phyloP scores from a whole-genome alignment of 352 stramenopile genomes.

The Globisporangium canariense region DNA sequence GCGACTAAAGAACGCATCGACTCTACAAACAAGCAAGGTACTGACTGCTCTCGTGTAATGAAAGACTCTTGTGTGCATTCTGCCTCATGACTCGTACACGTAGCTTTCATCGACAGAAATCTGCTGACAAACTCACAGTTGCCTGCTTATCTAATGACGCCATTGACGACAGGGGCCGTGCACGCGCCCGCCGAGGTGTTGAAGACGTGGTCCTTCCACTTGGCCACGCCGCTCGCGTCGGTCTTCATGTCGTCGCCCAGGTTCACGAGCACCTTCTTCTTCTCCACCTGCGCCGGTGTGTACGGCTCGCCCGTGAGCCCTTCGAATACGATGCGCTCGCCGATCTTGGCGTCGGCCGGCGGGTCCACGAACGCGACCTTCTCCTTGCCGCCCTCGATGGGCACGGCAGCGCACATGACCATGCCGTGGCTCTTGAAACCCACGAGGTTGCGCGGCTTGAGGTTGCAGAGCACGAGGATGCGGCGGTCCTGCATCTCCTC shows the following conservation, averaged over 20 bases:
- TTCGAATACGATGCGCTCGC: slow-evolving; percentile 74
- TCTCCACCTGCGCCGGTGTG: slow-evolving; percentile 83
- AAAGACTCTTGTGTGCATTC: slow-evolving; percentile 6
- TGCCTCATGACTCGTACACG: neutral
- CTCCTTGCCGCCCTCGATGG: slow-evolving; percentile 70
- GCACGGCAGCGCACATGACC: slow-evolving; percentile 84
- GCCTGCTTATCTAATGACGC: slow-evolving; percentile 66
- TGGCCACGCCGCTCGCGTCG: slow-evolving; percentile 68
- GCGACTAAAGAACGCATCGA: slow-evolving; percentile 11
- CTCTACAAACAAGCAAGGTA: neutral
- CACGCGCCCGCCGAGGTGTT: slow-evolving; percentile 69
- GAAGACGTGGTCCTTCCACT: slow-evolving; percentile 83
- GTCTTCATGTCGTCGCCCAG: slow-evolving; percentile 83
- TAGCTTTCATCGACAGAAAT: neutral
- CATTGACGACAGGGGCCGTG: slow-evolving; percentile 67
- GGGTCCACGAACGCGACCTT: slow-evolving; percentile 84
- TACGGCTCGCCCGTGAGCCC: slow-evolving; percentile 66
- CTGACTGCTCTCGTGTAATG: slow-evolving; percentile 10
- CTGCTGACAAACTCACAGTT: neutral
- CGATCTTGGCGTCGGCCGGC: slow-evolving; percentile 64
- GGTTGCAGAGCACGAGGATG: slow-evolving; percentile 89
- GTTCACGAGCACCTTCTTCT: slow-evolving; percentile 86
- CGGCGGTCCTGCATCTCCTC: slow-evolving; percentile 84
- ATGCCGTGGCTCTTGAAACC: slow-evolving; percentile 91
- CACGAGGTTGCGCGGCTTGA: slow-evolving; percentile 89